Base-by-base conservation (phyloP, 2,329 filamentous ascomycete genomes). In the Pseudocercospora eumusae region DNA sequence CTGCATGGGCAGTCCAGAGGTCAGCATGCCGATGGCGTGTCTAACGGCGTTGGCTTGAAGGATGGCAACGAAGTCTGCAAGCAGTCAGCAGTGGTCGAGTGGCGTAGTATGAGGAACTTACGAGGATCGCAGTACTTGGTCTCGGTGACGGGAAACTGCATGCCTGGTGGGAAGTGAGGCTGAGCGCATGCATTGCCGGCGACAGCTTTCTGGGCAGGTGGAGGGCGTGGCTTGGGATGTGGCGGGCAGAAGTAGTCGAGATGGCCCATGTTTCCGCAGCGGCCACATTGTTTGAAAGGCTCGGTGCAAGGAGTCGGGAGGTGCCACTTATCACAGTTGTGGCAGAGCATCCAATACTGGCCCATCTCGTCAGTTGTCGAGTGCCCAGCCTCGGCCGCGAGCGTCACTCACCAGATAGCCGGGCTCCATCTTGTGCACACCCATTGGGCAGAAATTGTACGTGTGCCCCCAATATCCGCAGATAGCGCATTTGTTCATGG, bases 291-390 rank as follows among this genome's bases (percentile, higher is more conserved):
- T 13, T 63, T 28, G 13, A 67, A 18, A 1, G 54, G 33, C 1
- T 36, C 18, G 21, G 44, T 11, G 42, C 69, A 71, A 3, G 69
- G 66, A 1, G 50, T 10, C 3, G 69, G 69, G 7, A 71, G 66
- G 47, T 71, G 69, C 69, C 69, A 69, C 10, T 31, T 23, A 52
- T 70, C 69, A 53, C 69, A 71, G 59, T 71, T 71, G 56, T 68
- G 64, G 50, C 69, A 70, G 9, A 69, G 49, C 57, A 64, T 66
- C 28, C 42, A 60, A 42, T 63, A 69, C 64, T 66, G 15, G 20
- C 3, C 28, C 15, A 40, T 27, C 36, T 23, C 31, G 61, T 66
- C 61, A 66, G 64, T 18, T 33, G 27, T 33, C 28, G 28, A 20
- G 20, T 36, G 10, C n/a, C 23, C 11, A 25, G 23, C 31, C n/a